Conservation (phyloP, 768 basidiomycete genomes). For the Candolleomyces aberdarensis region DNA sequence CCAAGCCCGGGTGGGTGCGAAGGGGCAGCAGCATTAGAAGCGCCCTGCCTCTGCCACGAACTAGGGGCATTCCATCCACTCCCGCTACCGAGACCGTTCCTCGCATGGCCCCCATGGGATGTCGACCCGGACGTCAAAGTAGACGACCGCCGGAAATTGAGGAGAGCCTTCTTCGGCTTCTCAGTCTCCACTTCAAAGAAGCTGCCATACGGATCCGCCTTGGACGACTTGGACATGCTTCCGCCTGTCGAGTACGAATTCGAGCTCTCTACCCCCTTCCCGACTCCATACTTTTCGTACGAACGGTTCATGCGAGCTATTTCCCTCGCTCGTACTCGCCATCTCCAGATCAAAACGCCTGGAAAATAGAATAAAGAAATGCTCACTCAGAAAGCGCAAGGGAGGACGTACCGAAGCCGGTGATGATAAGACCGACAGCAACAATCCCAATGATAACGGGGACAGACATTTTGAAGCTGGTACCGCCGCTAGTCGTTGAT, state of each 20-base stretch:
- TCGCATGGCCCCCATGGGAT: neutral
- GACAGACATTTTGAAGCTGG: neutral
- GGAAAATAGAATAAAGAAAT: neutral
- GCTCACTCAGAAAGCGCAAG: neutral
- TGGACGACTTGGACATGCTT: constrained; percentile 1
- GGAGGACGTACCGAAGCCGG: constrained; percentile 3
- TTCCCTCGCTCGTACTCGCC: constrained; percentile 1
- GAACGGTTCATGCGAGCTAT: constrained; percentile 3
- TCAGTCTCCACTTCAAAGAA: constrained; percentile 8
- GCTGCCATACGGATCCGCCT: constrained; percentile 5
- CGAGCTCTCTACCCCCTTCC: constrained; percentile 4
- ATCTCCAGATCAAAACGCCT: constrained; percentile 8
- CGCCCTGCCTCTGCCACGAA: too few species aligned
- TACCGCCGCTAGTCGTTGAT: too few species aligned
- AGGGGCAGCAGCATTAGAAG: too few species aligned
- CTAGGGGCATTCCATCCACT: too few species aligned
- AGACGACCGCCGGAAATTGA: constrained; percentile 1
- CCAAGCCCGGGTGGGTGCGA: neutral
- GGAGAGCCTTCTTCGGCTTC: constrained; percentile 4
- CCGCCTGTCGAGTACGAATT: neutral
- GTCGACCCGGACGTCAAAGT: neutral
- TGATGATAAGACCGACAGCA: constrained; percentile 1
- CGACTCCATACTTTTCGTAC: constrained; percentile 9
- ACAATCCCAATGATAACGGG: constrained; percentile 6
- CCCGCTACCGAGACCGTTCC: neutral